phyloP scores from a whole-genome alignment of 306 rosid species.

The Prunus mira region DNA sequence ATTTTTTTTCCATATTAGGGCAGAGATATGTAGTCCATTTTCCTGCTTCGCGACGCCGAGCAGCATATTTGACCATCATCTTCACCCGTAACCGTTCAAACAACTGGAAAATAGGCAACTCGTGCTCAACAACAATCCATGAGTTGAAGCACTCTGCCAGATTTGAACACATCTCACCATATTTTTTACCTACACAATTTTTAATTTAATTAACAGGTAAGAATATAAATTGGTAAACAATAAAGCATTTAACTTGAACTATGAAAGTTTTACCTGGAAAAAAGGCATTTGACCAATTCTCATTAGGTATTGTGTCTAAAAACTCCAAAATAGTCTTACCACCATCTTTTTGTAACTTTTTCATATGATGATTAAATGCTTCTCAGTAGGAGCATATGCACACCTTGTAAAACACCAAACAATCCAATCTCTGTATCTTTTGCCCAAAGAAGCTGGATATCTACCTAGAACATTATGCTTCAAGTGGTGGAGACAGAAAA shows the following conservation, averaged over 20 bases:
- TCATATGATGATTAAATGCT: background rate
- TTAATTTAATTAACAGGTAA: too few relatives aligned
- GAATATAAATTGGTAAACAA: too few relatives aligned
- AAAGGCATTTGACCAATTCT: background rate
- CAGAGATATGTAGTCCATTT: background rate
- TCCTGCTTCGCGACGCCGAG: too few relatives aligned
- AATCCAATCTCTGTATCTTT: background rate
- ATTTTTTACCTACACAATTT: background rate
- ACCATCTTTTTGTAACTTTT: background rate
- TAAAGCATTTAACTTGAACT: too few relatives aligned
- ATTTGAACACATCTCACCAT: background rate
- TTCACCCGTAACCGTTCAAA: background rate
- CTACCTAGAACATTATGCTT: background rate
- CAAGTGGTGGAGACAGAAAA: background rate
- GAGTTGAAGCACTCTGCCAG: background rate
- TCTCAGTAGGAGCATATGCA: background rate
- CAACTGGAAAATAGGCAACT: background rate
- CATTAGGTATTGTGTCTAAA: background rate
- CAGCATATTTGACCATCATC: background rate
- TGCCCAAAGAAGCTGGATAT: background rate
- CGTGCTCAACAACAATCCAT: background rate
- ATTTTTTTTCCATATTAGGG: background rate
- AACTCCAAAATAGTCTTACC: background rate
- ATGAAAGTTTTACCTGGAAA: background rate
- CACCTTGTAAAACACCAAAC: background rate